Evolutionary conservation across 164 flowering plant genomes (phyloP), one percentile per base, ranked within the genome.

Genomic region (Nymphaea colorata): DNA sequence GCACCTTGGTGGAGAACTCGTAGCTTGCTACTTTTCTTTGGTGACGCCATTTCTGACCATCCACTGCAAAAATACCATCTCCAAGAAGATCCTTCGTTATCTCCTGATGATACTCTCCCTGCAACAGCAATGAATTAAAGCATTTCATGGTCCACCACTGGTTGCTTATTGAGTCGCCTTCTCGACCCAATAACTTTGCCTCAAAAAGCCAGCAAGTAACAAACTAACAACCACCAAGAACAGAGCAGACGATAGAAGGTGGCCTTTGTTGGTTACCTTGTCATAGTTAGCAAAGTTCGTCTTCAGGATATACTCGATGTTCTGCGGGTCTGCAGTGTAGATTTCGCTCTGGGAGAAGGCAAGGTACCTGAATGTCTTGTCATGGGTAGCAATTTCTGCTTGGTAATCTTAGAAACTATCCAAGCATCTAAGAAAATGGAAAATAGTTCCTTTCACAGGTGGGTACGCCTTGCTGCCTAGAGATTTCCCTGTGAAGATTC

Each of bases 31-130:
- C 62, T 67, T 77, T 82, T 51, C 83, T 57, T 66, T 80, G 83
- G 59, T 78, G 79, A 12, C 72, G 77, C 84, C 87, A 84, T 60
- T 78, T 82, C 8, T 82, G 80, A 4, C 86, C 84, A 61, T 84
- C 87, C 14, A 82, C 85, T 0, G 86, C 77, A 63, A 82, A 85
- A 55, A 85, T 81, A 61, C 82, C 86, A 41, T 83, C 82, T 8
- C 85, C 73, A 3, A 71, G 47, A 41, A 71, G 73, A 11, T 16
- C 73, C n/a, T 44, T 59, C 65, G 45, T 11, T 44, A 60, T 61
- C 5, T 59, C 36, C 44, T 66, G 44, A 44, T 66, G 60, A 42
- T 59, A 66, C 4, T 18, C 7, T 64, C 66, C 66, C 66, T 64
- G 66, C 17, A 25, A 36, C 15, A 16, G 5, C 15, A 6, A 25